phyloP scores from a whole-genome alignment of 75 land plant species.

The Ceratopteris richardii region DNA sequence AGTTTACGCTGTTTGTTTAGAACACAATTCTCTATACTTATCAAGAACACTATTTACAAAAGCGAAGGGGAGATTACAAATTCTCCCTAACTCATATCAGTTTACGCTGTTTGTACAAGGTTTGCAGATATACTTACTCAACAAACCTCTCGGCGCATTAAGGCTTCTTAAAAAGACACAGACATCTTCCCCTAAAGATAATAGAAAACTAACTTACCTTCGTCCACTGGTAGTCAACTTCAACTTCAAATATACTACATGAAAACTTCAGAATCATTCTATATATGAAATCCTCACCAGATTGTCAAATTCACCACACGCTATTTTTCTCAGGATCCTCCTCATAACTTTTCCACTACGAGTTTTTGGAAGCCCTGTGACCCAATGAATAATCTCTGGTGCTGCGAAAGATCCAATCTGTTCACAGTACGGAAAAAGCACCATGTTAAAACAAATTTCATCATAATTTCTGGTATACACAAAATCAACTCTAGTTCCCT shows the following conservation, averaged over 20 bases:
- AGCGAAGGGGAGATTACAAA: no score
- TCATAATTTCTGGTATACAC: no score
- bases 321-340: conserved; percentile 20
- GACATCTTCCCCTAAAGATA: neutral
- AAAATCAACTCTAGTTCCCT: no score
- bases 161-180: neutral
- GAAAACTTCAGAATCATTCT: neutral
- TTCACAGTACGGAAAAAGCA: neutral
- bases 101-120: no score
- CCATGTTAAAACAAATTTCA: neutral
- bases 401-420: conserved; percentile 27
- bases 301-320: conserved; percentile 8
- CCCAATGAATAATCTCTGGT: conserved; percentile 14
- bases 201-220: no score
- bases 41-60: no score
- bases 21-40: no score
- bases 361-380: conserved; percentile 24
- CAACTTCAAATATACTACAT: neutral
- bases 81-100: no score
- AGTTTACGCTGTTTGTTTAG: no score
- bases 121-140: neutral
- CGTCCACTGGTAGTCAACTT: neutral
- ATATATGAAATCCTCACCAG: conserved; percentile 7
- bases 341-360: conserved; percentile 31
- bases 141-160: no score